Evolutionary conservation across 208 protist species (phyloP), one percentile per base, ranked within the genome.

Genomic region (Acanthamoeba culbertsoni): DNA sequence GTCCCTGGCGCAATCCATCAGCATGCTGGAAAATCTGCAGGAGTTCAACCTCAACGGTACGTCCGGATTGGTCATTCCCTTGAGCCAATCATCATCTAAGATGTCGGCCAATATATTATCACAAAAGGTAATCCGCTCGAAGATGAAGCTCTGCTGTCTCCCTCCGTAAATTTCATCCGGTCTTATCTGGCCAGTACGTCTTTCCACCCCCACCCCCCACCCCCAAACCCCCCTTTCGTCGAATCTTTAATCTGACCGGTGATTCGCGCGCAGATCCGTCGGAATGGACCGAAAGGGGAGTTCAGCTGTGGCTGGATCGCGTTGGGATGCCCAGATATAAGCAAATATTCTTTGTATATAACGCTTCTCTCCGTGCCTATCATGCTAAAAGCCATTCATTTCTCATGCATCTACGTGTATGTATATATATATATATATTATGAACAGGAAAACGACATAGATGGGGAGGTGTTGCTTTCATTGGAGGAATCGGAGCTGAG

Each of bases 21-120:
- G 71, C 43, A 37, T 35, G 42, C 8, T 82, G 42, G 42, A 82
- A 37, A n/a, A 8, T 43, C 71, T 82, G n/a, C 2, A 46, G 5
- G 71, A 82, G 23, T 43, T 82, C 16, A 82, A 82, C 71, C 71
- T 82, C 71, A 82, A 82, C n/a, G 71, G 71, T 82, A 31, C 71
- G 71, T 16, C 5, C 18, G 4, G 4, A 12, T n/a, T 6, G 4
- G 23, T 4, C 42, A 43, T 35, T 1, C n/a, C 28, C 7, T 68
- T 26, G 4, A 62, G n/a, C n/a, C n/a, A n/a, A n/a, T n/a, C n/a
- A n/a, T n/a, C 55, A 62, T 62, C 55, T 14, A 31, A 18, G 55
- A 55, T 55, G 8, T 8, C 18, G 48, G 48, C 18, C 12, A 18
- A 26, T 59, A n/a, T 62, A 20, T 20, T 35, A 10, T 65, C n/a